Evolutionary conservation across 306 rosid species (phyloP).

Genomic region (Lathyrus aphaca): DNA sequence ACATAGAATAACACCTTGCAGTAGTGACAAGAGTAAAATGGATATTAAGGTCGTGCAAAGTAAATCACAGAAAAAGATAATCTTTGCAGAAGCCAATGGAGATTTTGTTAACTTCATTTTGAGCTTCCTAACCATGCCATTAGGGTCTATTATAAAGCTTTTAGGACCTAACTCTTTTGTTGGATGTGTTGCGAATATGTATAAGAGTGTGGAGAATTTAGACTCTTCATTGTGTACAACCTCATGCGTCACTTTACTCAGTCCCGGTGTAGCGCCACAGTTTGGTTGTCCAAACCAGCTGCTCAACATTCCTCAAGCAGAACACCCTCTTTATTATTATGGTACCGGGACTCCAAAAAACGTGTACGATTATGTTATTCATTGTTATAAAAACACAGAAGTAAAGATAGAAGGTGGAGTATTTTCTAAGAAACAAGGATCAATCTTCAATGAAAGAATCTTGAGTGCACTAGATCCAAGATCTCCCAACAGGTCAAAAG

Average conservation of each 20-base stretch:
- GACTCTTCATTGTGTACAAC: conserved; percentile 26
- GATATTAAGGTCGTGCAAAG: conserved; percentile 16
- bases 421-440: background rate
- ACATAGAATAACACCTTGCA: background rate
- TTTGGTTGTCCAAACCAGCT: conserved; percentile 27
- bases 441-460: background rate
- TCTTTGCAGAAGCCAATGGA: background rate
- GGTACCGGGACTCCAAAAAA: background rate
- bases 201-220: conserved; percentile 17
- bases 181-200: conserved; percentile 37
- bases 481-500: conserved; percentile 21
- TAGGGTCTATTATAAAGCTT: background rate
- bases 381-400: background rate
- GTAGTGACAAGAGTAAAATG: conserved; percentile 8
- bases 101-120: conserved; percentile 4
- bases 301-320: conserved; percentile 13
- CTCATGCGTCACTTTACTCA: conserved; percentile 15
- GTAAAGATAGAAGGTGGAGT: background rate
- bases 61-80: background rate
- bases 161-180: background rate
- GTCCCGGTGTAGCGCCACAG: conserved; percentile 26
- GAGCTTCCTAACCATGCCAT: background rate
- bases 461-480: conserved; percentile 33
- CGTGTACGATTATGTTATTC: too few relatives aligned
- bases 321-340: background rate